Conservation (phyloP, 306 rosid species). For the Glycine soja region DNA sequence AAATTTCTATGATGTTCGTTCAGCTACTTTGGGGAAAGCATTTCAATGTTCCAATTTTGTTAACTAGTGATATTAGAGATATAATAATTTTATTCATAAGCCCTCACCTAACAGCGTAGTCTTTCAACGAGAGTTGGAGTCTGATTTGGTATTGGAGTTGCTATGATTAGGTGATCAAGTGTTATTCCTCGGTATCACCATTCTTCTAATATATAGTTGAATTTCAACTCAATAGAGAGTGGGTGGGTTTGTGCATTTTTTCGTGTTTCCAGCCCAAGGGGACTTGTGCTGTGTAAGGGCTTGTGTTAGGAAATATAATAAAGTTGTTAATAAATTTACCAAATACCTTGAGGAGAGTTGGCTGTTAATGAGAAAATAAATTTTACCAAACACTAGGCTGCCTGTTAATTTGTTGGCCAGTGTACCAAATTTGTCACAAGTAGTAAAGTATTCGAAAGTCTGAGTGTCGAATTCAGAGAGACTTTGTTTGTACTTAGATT, state of each 20-base stretch:
- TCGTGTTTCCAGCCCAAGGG: background rate
- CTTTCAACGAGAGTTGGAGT: background rate
- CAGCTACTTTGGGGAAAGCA: conserved; percentile 2
- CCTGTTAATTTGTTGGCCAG: too few relatives aligned
- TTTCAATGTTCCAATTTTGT: background rate
- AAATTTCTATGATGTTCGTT: conserved; percentile 7
- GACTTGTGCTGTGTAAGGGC: background rate
- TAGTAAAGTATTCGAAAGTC: too few relatives aligned
- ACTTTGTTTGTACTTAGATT: too few relatives aligned
- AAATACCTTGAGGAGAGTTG: background rate
- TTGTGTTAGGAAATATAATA: background rate
- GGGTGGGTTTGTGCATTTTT: background rate
- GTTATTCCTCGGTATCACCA: background rate
- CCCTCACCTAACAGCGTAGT: background rate
- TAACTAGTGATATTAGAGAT: background rate
- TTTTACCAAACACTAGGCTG: too few relatives aligned
- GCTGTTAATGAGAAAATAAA: background rate
- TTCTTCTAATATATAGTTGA: background rate
- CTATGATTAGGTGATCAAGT: background rate
- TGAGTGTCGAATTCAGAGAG: too few relatives aligned
- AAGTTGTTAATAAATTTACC: background rate
- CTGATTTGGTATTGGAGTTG: background rate
- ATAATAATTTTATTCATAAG: background rate
- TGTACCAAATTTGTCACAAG: too few relatives aligned
- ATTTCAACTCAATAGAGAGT: background rate